Evolutionary conservation across 768 basidiomycete genomes (phyloP), one percentile per base, ranked within the genome.

Genomic region (Collybiopsis confluens): DNA sequence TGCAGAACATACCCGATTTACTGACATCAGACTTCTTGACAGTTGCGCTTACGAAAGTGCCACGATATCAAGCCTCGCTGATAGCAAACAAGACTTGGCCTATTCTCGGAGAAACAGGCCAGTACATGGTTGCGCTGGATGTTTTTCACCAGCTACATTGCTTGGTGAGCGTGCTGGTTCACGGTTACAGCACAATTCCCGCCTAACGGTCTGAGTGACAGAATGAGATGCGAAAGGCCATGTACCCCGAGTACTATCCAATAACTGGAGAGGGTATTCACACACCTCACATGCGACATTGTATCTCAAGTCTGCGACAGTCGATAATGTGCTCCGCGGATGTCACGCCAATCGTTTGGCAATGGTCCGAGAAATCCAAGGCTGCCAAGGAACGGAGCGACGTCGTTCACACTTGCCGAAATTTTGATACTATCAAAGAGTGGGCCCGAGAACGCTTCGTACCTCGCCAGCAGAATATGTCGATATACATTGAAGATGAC

Each of bases 141-240:
- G 62, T 63, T 26, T 63, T 61, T 23, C 62, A 63, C 30, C 60
- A 65, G 45, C 53, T 65, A 36, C 64, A 65, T 40, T 65, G 64
- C 45, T 56, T 65, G 44, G 64, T 62, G 45, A 45, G 44, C 56
- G 20, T 15, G 27, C 15, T 16, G 21, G 15, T 28, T 9, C 30
- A 38, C 20, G 7, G 16, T 26, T 30, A 23, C 13, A 10, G 16
- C 21, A 45, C 20, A 10, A 18, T 13, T 40, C n/a, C n/a, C n/a
- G n/a, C n/a, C n/a, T 44, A 21, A 46, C 41, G 10, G 21, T 21
- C 52, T 49, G 28, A 36, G 8, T 13, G 9, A 5, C 45, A 61
- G 62, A 60, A 61, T 52, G 58, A 61, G 45, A 58, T 63, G 33
- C 60, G 60, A 3, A 63, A 60, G 43, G 60, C 58, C 2, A 63